phyloP scores from a whole-genome alignment of 2,329 filamentous ascomycete genomes.

The Fusarium sp. region DNA sequence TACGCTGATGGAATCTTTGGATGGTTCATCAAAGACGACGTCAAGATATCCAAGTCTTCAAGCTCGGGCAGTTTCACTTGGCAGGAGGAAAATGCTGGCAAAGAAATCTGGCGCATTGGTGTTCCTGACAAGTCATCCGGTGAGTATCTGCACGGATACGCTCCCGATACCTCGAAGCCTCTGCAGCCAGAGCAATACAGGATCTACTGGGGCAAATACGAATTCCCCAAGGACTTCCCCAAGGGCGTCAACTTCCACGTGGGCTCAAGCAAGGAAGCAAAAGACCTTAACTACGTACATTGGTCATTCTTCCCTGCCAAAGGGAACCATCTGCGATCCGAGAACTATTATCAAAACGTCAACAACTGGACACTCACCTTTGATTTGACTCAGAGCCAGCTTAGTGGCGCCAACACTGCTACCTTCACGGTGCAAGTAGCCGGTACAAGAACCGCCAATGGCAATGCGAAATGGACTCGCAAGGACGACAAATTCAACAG shows the following conservation, averaged over 20 bases:
- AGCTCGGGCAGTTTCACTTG: constrained; percentile 13
- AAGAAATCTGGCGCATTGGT: constrained; percentile 32
- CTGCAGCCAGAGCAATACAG: constrained; percentile 65
- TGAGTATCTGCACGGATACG: constrained; percentile 68
- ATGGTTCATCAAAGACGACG: constrained; percentile 43
- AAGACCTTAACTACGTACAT: constrained; percentile 70
- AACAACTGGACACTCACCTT: constrained; percentile 70
- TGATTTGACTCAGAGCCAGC: constrained; percentile 51
- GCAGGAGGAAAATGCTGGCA: constrained; percentile 28
- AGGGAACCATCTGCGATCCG: constrained; percentile 57
- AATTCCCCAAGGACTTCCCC: constrained; percentile 68
- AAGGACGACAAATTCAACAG: constrained; percentile 11
- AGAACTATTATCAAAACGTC: constrained; percentile 57
- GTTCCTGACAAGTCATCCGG: constrained; percentile 64
- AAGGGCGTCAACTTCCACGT: constrained; percentile 66
- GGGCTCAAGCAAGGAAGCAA: constrained; percentile 58
- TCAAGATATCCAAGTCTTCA: constrained; percentile 52
- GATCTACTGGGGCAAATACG: constrained; percentile 69
- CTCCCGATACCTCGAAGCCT: constrained; percentile 58
- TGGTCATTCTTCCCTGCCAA: constrained; percentile 70
- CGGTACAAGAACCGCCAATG: constrained; percentile 27
- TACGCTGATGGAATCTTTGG: constrained; percentile 36
- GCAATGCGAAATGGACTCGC: constrained; percentile 36
- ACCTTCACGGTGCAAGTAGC: constrained; percentile 38
- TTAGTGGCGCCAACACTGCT: constrained; percentile 50